Evolutionary conservation across 2,329 filamentous ascomycete species (phyloP), one percentile per base, ranked within the genome.

Genomic region (Pyrenophora graminea): DNA sequence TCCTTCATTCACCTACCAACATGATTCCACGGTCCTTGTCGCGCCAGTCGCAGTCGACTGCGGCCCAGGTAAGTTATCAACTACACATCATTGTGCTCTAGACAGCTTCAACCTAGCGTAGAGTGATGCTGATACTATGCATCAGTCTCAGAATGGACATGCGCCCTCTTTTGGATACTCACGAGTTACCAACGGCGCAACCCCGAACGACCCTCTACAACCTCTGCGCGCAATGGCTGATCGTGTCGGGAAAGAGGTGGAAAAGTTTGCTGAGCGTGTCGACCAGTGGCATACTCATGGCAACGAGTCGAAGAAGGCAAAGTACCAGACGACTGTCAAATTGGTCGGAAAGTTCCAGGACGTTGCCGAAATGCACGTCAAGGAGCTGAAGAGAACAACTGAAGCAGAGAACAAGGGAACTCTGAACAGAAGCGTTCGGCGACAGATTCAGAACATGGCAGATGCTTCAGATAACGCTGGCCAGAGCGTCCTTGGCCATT

Each of bases 261-360:
- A 96, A 75, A 82, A 85, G 38, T 97, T 97, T 69, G 91, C 92
- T 32, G 87, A 89, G 68, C 84, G 85, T 44, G 81, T 97, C 18
- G 92, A 97, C 74, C 82, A 85, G 47, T 93, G 91, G 72, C 63
- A 72, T 32, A 65, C 61, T 3, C 63, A 66, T 12, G 65, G 65
- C 13, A 66, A 63, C 21, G 64, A 67, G 7, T 63, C 54, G 18
- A 55, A 53, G 1, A 56, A 59, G 15, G 80, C 85, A 52, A 79
- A 78, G 60, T 93, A 90, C 72, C 74, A 79, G 21, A 59, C 61
- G 7, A 73, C 70, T 3, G 56, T 73, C 45, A 61, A 66, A 45
- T 62, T 74, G 55, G 73, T 77, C 2, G 65, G 66, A 10, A 68
- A 74, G 32, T 79, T 77, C 62, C 73, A 71, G 58, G 74, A 76